Evolutionary conservation across 2,329 filamentous ascomycete genomes (phyloP).

Genomic region (Acrocalymma vagum): DNA sequence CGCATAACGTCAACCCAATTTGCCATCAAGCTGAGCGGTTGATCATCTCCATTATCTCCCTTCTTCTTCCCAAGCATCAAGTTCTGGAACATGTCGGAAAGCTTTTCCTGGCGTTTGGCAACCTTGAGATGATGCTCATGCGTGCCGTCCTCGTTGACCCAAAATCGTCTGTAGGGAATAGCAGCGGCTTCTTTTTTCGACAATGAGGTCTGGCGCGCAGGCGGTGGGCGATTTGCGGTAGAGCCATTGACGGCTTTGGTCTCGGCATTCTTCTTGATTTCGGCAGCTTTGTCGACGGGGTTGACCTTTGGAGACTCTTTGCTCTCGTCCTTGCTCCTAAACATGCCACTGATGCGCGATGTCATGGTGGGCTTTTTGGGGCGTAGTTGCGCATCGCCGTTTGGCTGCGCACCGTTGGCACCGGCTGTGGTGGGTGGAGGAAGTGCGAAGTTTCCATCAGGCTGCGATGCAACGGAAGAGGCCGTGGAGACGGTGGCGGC

Average conservation of each 20-base stretch:
- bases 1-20: constrained; percentile 95
- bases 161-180: constrained; percentile 59
- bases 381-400: constrained; percentile 43
- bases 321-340: constrained; percentile 37
- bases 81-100: constrained; percentile 89
- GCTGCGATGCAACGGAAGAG: constrained; percentile 48
- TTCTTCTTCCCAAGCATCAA: constrained; percentile 84
- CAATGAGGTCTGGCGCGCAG: constrained; percentile 39
- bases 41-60: constrained; percentile 72
- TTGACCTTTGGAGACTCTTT: constrained; percentile 34
- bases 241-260: constrained; percentile 36
- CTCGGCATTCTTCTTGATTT: constrained; percentile 31
- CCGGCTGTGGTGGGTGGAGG: constrained; percentile 34
- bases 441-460: constrained; percentile 40
- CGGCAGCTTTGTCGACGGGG: constrained; percentile 35
- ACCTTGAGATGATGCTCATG: constrained; percentile 92
- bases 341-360: constrained; percentile 52
- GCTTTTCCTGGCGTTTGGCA: constrained; percentile 90
- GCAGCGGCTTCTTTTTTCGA: constrained; percentile 35
- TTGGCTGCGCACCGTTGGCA: constrained; percentile 36
- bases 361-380: constrained; percentile 53
- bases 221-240: constrained; percentile 33
- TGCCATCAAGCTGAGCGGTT: constrained; percentile 90
- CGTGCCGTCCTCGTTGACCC: constrained; percentile 69
- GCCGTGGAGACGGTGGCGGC: constrained; percentile 44